Percentiles rank a stretch among this genome's conserved stretches.
These are phyloP conservation scores for Leptographium wingfieldii DNA, from an alignment of 2,329 filamentous ascomycete species.

Conservation along the genomic window DNA sequence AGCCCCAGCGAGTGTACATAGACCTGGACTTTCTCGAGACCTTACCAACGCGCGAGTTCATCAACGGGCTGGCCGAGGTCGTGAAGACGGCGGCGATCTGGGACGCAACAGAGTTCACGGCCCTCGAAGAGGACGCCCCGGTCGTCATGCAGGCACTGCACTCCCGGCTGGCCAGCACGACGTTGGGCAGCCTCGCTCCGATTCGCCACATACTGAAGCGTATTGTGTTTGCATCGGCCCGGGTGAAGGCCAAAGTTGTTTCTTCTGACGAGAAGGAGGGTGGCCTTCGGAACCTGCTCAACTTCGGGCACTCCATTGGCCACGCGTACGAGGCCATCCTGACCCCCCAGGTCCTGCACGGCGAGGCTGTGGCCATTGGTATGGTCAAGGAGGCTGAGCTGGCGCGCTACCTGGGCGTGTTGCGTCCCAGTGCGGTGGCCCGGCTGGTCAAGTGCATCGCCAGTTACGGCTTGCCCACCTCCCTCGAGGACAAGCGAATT, in stretches of 20 bases:
- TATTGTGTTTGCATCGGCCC: constrained; percentile 80
- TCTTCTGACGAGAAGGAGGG: constrained; percentile 91
- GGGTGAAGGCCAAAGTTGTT: constrained; percentile 87
- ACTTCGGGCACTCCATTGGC: constrained; percentile 96
- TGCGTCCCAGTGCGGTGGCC: constrained; percentile 78
- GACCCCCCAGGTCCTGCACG: constrained; percentile 88
- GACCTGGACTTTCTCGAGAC: constrained; percentile 87
- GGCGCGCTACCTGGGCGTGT: constrained; percentile 73
- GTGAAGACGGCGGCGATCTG: constrained; percentile 97
- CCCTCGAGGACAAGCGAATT: constrained; percentile 71
- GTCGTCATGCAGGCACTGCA: constrained; percentile 63
- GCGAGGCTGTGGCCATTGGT: constrained; percentile 89
- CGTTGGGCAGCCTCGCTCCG: constrained; percentile 48
- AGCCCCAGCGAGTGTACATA: constrained; percentile 86
- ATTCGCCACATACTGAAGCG: constrained; percentile 61
- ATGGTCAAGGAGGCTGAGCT: constrained; percentile 98
- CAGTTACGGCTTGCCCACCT: constrained; percentile 84
- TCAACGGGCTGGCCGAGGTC: constrained; percentile 98
- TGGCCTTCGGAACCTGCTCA: constrained; percentile 83
- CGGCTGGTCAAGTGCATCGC: constrained; percentile 85
- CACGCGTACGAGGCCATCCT: constrained; percentile 94
- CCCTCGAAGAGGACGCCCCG: constrained; percentile 70
- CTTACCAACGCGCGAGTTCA: constrained; percentile 79
- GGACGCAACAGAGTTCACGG: constrained; percentile 74
- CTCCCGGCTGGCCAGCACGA: constrained; percentile 27